phyloP scores from a whole-genome alignment of 2,329 filamentous ascomycete genomes.

The Rugonectria rugulosa region DNA sequence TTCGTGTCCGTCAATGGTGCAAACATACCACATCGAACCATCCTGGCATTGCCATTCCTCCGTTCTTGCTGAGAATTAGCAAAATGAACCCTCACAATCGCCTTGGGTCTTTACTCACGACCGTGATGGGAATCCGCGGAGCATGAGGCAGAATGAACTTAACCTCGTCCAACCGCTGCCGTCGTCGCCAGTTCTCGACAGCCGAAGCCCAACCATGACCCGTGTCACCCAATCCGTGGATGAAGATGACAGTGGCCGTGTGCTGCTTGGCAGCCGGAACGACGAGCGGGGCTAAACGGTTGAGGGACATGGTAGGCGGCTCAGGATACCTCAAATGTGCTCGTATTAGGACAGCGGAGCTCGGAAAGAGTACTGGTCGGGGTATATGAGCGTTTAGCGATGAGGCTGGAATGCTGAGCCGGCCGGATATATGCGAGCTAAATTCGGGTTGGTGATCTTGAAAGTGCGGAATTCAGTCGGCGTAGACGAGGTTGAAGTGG shows the following conservation, averaged over 20 bases:
- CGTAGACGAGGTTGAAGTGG: conserved; percentile 2
- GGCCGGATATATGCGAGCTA: conserved; percentile 13
- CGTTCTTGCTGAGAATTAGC: conserved; percentile 36
- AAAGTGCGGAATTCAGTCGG: not conserved
- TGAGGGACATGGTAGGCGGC: conserved; percentile 27
- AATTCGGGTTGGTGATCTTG: conserved; percentile 13
- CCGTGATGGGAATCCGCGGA: conserved; percentile 84
- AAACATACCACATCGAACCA: conserved; percentile 80
- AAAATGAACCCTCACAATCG: too few species aligned
- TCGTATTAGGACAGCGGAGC: conserved; percentile 13
- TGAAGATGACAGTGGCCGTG: conserved; percentile 93
- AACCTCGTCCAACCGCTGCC: conserved; percentile 84
- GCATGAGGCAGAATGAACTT: conserved; percentile 96
- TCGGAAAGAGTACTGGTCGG: not conserved
- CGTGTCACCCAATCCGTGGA: conserved; percentile 89
- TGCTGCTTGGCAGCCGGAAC: conserved; percentile 83
- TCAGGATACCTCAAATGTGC: not conserved
- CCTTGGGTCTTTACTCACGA: too few species aligned
- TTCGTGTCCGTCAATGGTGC: too few species aligned
- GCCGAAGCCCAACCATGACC: conserved; percentile 81
- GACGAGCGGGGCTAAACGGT: conserved; percentile 62
- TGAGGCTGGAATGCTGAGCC: conserved; percentile 1
- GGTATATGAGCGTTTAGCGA: not conserved
- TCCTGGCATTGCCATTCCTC: conserved; percentile 71
- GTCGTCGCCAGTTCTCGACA: conserved; percentile 85